Conservation (phyloP, 352 stramenopile species). For the Globisporangium irregulare region DNA sequence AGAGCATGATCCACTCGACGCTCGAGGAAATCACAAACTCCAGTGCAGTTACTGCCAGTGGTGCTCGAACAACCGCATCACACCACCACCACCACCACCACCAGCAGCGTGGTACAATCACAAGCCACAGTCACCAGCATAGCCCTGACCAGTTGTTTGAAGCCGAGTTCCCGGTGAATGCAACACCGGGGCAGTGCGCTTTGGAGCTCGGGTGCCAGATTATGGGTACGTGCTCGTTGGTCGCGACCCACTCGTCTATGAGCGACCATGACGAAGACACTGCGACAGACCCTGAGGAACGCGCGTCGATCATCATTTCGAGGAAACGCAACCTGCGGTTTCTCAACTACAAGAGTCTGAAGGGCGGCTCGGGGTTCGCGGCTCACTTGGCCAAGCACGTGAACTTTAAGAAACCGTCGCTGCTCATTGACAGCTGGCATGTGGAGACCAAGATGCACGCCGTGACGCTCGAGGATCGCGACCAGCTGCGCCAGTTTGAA, state of each 20-base stretch:
- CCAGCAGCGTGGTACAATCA: not conserved
- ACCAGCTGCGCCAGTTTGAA: slow-evolving; percentile 34
- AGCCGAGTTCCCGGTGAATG: slow-evolving; percentile 68
- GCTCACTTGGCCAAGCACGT: slow-evolving; percentile 70
- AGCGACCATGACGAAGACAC: slow-evolving; percentile 10
- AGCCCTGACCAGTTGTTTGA: slow-evolving; percentile 46
- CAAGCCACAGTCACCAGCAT: slow-evolving; percentile 6
- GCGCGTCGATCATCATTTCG: slow-evolving; percentile 8
- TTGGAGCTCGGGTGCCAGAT: slow-evolving; percentile 63
- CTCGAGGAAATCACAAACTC: slow-evolving; percentile 46
- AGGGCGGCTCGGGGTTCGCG: slow-evolving; percentile 59
- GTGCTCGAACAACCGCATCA: not conserved
- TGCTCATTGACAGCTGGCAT: slow-evolving; percentile 68
- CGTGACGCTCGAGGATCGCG: slow-evolving; percentile 37
- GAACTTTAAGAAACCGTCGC: slow-evolving; percentile 49
- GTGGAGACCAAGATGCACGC: slow-evolving; percentile 66
- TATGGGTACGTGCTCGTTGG: slow-evolving; percentile 60
- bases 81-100: not conserved
- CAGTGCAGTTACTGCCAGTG: not conserved
- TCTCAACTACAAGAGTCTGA: slow-evolving; percentile 61
- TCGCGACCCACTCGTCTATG: slow-evolving; percentile 32
- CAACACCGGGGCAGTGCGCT: slow-evolving; percentile 64
- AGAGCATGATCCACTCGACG: slow-evolving; percentile 62
- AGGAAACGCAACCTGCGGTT: slow-evolving; percentile 40
- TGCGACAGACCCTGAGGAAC: slow-evolving; percentile 16